Base-by-base conservation (phyloP, 768 basidiomycete genomes). In the Rhodotorula babjevae region DNA sequence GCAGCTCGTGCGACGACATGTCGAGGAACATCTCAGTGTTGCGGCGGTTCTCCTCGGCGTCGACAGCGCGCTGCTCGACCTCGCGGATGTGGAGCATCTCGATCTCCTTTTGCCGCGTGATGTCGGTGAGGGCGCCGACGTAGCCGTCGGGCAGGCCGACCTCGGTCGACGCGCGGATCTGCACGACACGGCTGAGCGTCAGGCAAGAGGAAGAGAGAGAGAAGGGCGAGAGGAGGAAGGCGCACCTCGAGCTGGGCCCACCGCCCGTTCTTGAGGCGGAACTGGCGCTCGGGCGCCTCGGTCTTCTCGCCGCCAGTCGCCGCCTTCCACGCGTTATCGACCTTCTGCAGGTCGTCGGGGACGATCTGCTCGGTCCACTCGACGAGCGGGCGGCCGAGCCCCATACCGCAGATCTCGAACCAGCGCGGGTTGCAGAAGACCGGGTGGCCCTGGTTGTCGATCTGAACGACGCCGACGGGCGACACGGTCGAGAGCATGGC, bases 391-490 rank as follows among this genome's bases (percentile, higher is more conserved):
- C 33, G 29, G 18, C 67, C 47, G 27, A 61, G 53, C 5, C 62
- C n/a, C 42, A 66, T 65, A 2, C 66, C 66, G 27, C 59, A 56
- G 55, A 74, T 74, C 23, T 63, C 66, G 59, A 55, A 68, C 63
- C 67, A 75, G 0, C 63, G 63, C 9, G 74, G 74, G 61, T 75
- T 75, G 36, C 61, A 27, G 21, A n/a, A 60, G 6, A 49, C 11
- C n/a, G 23, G 33, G 58, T 56, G 42, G 61, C 75, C 69, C 40
- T 73, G 33, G 40, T 68, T 63, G 56, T 65, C 31, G 67, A 70
- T 65, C 23, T 70, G 57, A 25, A 70, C 50, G 59, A 76, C 71
- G 18, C 76, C 76, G 65, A 72, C 73, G 15, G 76, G 76, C 10
- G 67, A 69, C 21, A 74, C 61, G n/a, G 65, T 55, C 9, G 61